Evolutionary conservation across 768 basidiomycete species (phyloP).

Genomic region (Cubamyces lactineus): DNA sequence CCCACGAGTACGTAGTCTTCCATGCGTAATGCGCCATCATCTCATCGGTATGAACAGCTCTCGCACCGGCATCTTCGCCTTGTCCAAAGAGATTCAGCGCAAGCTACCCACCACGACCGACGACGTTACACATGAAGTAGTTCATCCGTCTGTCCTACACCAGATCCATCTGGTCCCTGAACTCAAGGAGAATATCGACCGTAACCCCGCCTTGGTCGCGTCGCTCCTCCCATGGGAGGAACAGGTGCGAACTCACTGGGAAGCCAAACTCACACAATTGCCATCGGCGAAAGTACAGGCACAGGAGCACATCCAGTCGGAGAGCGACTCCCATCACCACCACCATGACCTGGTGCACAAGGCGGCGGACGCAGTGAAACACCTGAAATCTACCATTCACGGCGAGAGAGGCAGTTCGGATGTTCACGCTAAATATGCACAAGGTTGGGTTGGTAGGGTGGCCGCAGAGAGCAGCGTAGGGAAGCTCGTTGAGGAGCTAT

Average conservation of each 20-base stretch:
- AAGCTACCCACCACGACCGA: constrained; percentile 48
- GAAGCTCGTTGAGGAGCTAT: constrained; percentile 20
- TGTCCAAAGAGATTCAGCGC: constrained; percentile 51
- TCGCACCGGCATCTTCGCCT: constrained; percentile 53
- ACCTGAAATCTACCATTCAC: constrained; percentile 5
- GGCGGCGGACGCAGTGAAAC: constrained; percentile 9
- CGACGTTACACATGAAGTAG: constrained; percentile 56
- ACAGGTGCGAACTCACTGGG: constrained; percentile 52
- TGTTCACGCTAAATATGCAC: background rate
- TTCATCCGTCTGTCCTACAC: constrained; percentile 62
- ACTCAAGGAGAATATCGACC: constrained; percentile 40
- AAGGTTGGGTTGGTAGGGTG: constrained; percentile 8
- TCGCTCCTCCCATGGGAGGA: constrained; percentile 55
- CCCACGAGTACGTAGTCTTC: constrained; percentile 57
- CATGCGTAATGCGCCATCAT: background rate
- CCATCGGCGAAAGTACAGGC: constrained; percentile 12
- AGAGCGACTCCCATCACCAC: constrained; percentile 31
- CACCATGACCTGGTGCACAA: constrained; percentile 14
- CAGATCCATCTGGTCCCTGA: constrained; percentile 42
- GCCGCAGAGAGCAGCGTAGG: constrained; percentile 26
- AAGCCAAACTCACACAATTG: constrained; percentile 36
- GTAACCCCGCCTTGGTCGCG: constrained; percentile 49
- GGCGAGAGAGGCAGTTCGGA: background rate
- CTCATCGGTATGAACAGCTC: constrained; percentile 20
- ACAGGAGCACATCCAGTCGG: background rate